These are phyloP conservation scores for Coemansia sp. DNA, from an alignment of 192 early-diverging fungal species.

Conservation along the genomic window DNA sequence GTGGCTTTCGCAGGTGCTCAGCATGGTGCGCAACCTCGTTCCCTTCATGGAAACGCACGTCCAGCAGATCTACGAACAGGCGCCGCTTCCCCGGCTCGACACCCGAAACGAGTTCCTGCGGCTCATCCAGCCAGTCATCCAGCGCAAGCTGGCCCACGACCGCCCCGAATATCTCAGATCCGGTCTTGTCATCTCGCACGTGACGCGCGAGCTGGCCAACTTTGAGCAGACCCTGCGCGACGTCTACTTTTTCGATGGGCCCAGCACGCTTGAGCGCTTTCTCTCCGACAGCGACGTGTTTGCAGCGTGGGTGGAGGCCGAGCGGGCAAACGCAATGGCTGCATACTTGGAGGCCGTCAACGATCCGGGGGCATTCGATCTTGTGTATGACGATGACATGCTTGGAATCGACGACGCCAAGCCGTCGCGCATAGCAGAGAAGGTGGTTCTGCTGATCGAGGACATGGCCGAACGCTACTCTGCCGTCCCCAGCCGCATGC, in stretches of 20 bases:
- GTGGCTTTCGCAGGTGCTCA: constrained; percentile 62
- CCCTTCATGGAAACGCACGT: constrained; percentile 66
- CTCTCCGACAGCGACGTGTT: constrained; percentile 61
- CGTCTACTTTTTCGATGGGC: constrained; percentile 57
- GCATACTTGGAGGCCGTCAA: constrained; percentile 68
- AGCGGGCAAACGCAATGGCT: constrained; percentile 62
- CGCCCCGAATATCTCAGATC: constrained; percentile 56
- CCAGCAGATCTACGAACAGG: constrained; percentile 63
- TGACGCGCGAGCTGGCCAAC: constrained; percentile 63
- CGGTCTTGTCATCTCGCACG: constrained; percentile 68
- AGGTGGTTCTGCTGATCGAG: constrained; percentile 64
- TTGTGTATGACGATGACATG: constrained; percentile 57
- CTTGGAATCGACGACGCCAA: constrained; percentile 57
- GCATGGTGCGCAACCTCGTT: constrained; percentile 61
- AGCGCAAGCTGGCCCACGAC: constrained; percentile 61
- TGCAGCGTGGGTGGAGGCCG: constrained; percentile 70
- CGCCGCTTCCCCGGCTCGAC: constrained; percentile 48
- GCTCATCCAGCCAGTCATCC: constrained; percentile 58
- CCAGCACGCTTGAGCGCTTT: constrained; percentile 55
- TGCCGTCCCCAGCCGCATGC: constrained; percentile 61
- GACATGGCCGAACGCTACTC: constrained; percentile 66
- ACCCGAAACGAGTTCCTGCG: constrained; percentile 72
- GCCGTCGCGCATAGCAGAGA: constrained; percentile 65
- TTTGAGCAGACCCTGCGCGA: constrained; percentile 73
- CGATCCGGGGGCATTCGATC: constrained; percentile 65